Base-by-base conservation (phyloP, 2,329 filamentous ascomycete genomes). In the Paecilomyces sp. region DNA sequence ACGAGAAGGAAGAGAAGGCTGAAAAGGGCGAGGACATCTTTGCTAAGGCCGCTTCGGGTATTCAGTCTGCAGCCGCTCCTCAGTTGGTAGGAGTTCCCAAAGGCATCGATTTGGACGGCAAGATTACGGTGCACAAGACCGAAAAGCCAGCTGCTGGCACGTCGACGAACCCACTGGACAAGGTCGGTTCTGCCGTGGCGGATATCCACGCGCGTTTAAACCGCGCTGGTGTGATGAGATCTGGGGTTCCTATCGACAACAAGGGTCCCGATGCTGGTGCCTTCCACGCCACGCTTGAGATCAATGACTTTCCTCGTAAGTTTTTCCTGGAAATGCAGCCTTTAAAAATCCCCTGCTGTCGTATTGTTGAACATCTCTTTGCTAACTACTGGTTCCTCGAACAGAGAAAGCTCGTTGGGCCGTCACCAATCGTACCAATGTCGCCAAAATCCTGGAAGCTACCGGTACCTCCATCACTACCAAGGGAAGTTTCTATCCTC, bases 361-460 rank as follows among this genome's bases (percentile, higher is more conserved):
- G 2, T 8, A 47, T 47, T n/a, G 8, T 18, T 47, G n/a, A 8
- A 47, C n/a, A 47, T 18, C n/a, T 18, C 15, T 47, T 47, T 47
- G 9, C 41, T 55, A 25, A 28, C 36, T 54, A 58, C 55, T 56
- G 3, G 22, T 25, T 57, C 34, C 60, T 70, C 63, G 25, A 66
- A 73, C 68, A 82, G 80, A 99, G 74, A 97, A 97, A 81, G 94
- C 94, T 64, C 86, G 94, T 67, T 99, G 94, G 94, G 93, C 92
- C 11, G 94, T 99, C 78, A 99, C 94, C 47, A 99, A 99, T 75
- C 87, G 94, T 65, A 97, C 94, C 36, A 99, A 99, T 70, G 94
- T 99, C 60, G 92, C 93, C 67, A 99, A 97, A 82, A 97, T 99
- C 67, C 83, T 99, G 64, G 94, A 99, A 71, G 85, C 90, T 9